These are phyloP conservation scores for Boletus rubroflammeus DNA, from an alignment of 768 basidiomycete species.

Conservation along the genomic window DNA sequence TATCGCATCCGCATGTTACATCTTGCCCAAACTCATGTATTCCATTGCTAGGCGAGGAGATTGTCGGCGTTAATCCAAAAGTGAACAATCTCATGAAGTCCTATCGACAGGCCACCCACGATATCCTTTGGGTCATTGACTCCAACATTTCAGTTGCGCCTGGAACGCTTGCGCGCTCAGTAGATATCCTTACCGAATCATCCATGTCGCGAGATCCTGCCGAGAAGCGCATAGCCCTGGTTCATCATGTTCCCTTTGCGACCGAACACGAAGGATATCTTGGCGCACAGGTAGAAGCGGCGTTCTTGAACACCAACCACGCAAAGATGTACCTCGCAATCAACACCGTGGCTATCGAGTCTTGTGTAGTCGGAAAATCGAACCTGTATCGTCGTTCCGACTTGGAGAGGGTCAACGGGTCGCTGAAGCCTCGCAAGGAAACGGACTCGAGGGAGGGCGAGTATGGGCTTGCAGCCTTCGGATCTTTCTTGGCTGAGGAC, in stretches of 20 bases:
- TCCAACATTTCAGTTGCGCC: slow-evolving; percentile 84
- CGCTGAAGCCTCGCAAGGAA: slow-evolving; percentile 45
- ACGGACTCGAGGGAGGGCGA: slow-evolving; percentile 21
- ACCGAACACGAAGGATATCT: slow-evolving; percentile 61
- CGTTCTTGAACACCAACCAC: slow-evolving; percentile 95
- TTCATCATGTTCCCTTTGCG: slow-evolving; percentile 96
- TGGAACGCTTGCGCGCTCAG: slow-evolving; percentile 78
- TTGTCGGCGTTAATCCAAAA: slow-evolving; percentile 93
- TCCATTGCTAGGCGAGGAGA: slow-evolving; percentile 59
- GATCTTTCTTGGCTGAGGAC: slow-evolving; percentile 91
- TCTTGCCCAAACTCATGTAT: neutral
- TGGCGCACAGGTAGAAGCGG: slow-evolving; percentile 86
- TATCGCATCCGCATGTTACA: neutral
- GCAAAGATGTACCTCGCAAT: slow-evolving; percentile 98
- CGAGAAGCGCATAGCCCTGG: slow-evolving; percentile 65
- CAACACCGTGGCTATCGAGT: slow-evolving; percentile 83
- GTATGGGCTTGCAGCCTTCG: slow-evolving; percentile 73
- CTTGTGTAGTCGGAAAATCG: slow-evolving; percentile 96
- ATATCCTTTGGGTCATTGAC: slow-evolving; percentile 95
- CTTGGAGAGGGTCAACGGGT: slow-evolving; percentile 69
- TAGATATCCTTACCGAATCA: slow-evolving; percentile 62
- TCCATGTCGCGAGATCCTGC: slow-evolving; percentile 32
- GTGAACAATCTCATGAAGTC: slow-evolving; percentile 92
- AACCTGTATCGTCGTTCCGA: slow-evolving; percentile 91
- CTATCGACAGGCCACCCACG: slow-evolving; percentile 75